Conservation (phyloP, 2,329 filamentous ascomycete species). For the Claviceps capensis region DNA sequence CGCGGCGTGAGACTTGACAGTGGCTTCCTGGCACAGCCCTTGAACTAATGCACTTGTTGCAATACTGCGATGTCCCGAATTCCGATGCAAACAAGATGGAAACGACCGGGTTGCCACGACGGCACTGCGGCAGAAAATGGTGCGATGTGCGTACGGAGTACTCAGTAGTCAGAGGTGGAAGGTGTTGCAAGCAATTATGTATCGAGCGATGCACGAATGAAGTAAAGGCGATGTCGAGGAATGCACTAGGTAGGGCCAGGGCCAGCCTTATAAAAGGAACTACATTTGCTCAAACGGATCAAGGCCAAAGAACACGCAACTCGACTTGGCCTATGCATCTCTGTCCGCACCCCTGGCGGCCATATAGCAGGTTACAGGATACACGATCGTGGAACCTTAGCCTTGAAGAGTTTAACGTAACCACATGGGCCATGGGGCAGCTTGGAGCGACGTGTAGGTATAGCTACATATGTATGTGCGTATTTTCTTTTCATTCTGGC, state of each 20-base stretch:
- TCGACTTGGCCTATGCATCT: not conserved
- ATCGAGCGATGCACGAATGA: not conserved
- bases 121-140: not conserved
- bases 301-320: not conserved
- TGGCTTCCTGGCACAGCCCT: not conserved
- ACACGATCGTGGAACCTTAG: too few species aligned
- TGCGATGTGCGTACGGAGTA: not conserved
- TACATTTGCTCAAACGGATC: not conserved
- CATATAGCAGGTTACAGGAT: too few species aligned
- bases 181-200: too few species aligned
- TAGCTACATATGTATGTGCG: not conserved
- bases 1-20: conserved; percentile 1
- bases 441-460: not conserved
- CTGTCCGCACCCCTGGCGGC: too few species aligned
- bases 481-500: too few species aligned
- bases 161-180: not conserved
- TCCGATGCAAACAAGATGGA: not conserved
- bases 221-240: not conserved
- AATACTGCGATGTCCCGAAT: not conserved
- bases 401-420: not conserved
- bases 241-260: not conserved
- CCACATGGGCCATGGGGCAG: not conserved
- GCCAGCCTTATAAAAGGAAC: not conserved
- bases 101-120: not conserved
- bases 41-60: not conserved